Conservation (phyloP, 2,329 filamentous ascomycete species). For the Chaetomium olivaceum region DNA sequence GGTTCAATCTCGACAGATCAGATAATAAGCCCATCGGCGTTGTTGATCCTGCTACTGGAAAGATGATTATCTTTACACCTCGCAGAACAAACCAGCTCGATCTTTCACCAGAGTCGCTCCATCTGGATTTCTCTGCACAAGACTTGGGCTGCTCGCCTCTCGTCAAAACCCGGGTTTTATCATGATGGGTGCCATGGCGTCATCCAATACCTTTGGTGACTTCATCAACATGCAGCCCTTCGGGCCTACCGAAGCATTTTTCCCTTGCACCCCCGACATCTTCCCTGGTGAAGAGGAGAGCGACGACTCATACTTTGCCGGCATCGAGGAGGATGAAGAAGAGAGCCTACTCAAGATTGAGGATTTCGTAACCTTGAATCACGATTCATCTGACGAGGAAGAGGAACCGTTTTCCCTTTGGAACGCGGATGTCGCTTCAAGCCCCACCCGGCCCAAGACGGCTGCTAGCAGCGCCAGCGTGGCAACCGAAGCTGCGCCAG, state of each 20-base stretch:
- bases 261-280: constrained; percentile 65
- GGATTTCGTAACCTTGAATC: constrained; percentile 71
- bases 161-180: constrained; percentile 69
- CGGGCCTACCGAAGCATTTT: constrained; percentile 75
- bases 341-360: constrained; percentile 66
- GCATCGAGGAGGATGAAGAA: constrained; percentile 52
- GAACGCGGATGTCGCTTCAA: constrained; percentile 49
- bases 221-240: constrained; percentile 65
- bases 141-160: constrained; percentile 54
- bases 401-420: constrained; percentile 41
- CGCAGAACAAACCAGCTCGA: constrained; percentile 52
- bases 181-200: constrained; percentile 75
- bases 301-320: constrained; percentile 43
- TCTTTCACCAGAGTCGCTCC: constrained; percentile 57
- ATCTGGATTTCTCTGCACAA: constrained; percentile 47
- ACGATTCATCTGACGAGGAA: constrained; percentile 61
- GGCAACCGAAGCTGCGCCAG: constrained; percentile 48
- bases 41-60: constrained; percentile 57
- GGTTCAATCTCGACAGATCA: constrained; percentile 55
- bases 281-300: constrained; percentile 55
- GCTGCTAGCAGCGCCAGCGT: constrained; percentile 45
- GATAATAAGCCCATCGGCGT: constrained; percentile 61
- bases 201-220: constrained; percentile 56
- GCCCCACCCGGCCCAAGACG: constrained; percentile 47
- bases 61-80: constrained; percentile 65